Conservation (phyloP, 306 rosid genomes). For the apple (Malus domestica) region DNA sequence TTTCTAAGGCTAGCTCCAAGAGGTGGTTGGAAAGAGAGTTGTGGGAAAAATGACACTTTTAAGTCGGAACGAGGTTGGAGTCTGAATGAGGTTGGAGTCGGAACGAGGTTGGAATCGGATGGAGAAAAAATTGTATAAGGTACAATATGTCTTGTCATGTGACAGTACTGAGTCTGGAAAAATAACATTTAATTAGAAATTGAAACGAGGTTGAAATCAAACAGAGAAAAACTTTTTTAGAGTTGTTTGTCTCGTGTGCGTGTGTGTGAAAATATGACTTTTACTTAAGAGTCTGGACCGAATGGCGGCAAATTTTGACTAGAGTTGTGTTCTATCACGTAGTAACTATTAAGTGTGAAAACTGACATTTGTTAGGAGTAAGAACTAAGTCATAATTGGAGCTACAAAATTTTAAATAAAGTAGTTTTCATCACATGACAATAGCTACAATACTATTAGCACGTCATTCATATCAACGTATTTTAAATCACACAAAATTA, state of each 20-base stretch:
- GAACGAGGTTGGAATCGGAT: too few species aligned
- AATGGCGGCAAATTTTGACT: not conserved
- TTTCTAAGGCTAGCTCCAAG: not conserved
- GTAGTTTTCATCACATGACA: not conserved
- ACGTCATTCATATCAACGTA: not conserved
- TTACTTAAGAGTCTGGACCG: not conserved
- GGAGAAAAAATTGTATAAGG: too few species aligned
- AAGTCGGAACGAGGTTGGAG: not conserved
- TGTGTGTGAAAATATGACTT: too few species aligned
- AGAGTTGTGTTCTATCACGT: too few species aligned
- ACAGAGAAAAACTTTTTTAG: not conserved
- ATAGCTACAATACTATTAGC: not conserved
- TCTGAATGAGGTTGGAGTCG: not conserved
- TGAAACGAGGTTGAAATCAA: too few species aligned
- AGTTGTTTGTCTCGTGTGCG: not conserved
- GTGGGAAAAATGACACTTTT: not conserved
- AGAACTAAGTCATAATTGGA: not conserved
- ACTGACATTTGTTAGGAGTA: not conserved
- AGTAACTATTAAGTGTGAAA: not conserved
- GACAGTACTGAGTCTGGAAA: not conserved
- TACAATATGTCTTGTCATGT: not conserved
- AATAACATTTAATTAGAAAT: not conserved
- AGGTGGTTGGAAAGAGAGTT: not conserved
- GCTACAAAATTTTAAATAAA: not conserved
- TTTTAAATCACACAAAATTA: not conserved